Base-by-base conservation (phyloP, 2,329 filamentous ascomycete genomes). In the Aspergillus calidoustus region DNA sequence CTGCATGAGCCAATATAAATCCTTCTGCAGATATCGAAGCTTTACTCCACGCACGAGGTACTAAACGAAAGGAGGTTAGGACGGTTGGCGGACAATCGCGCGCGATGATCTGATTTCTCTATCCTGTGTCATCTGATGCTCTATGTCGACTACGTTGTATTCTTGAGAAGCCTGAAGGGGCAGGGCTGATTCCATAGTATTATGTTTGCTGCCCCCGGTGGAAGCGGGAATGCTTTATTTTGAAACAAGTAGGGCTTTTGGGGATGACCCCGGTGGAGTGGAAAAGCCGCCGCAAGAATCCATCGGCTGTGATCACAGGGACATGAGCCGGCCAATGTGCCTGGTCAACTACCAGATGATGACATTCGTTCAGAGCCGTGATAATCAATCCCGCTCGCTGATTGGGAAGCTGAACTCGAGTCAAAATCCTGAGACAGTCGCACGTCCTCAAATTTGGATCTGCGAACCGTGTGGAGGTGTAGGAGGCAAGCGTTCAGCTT, bases 361-460 rank as follows among this genome's bases (percentile, higher is more conserved):
- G 7, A 11, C 3, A 38, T 38, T 38, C 34, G 34, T 38, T 38
- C 34, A 38, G 9, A 38, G 34, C 7, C 7, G 34, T 9, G 34
- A 41, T 13, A 41, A 41, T 15, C 34, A 41, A 15, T 41, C 34
- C 46, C 43, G 47, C 8, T 38, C 19, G 22, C 47, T 57, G 59
- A 53, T 48, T 47, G 48, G 48, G 25, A 53, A 11, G 25, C 4
- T 19, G 3, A 19, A 7, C 30, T 41, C 31, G 23, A 17, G 43
- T 50, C 17, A n/a, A 15, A 61, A 43, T 28, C 22, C 11, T 46
- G 55, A 60, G 51, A 48, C 57, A 49, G 46, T 49, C 46, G 41
- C 57, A 48, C 34, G 17, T 57, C 57, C 52, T 68, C 60, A 69
- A 67, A 70, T 69, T 69, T 69, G 64, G 68, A 70, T 69, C 67